Percentiles rank a stretch among this genome's conserved stretches.
phyloP scores from a whole-genome alignment of 495 filamentous ascomycete species.

The Neurospora sp. region DNA sequence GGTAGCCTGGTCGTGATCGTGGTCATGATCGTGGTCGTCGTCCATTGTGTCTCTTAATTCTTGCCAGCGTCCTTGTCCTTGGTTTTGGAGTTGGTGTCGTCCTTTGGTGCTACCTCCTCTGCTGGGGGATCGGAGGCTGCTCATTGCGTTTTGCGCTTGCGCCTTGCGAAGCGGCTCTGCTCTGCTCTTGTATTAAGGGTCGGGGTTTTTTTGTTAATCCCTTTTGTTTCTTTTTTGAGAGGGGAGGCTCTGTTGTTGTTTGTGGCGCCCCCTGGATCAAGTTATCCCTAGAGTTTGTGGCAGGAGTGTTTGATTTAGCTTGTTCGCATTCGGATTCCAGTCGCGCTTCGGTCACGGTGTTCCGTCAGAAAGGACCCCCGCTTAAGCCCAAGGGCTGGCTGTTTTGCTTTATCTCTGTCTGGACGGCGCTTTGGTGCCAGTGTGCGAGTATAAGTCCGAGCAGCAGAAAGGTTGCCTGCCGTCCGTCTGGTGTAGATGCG shows the following conservation, averaged over 20 bases:
- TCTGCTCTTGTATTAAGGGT: background rate
- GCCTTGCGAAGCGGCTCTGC: background rate
- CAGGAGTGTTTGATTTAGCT: background rate
- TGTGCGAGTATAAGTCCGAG: background rate
- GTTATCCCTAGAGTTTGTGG: background rate
- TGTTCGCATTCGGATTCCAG: background rate
- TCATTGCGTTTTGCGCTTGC: background rate
- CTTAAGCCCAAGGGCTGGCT: background rate
- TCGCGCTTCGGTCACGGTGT: background rate
- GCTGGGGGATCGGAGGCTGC: background rate
- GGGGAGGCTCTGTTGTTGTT: background rate
- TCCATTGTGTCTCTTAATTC: background rate
- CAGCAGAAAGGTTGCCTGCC: background rate
- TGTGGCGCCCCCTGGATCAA: background rate
- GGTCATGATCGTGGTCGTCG: background rate
- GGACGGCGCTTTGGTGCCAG: background rate
- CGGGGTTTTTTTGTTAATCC: background rate
- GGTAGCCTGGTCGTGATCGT: background rate
- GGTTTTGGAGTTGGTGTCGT: background rate
- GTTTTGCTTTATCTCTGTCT: background rate
- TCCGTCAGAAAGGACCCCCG: background rate
- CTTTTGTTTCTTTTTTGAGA: background rate
- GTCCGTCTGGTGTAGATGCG: background rate
- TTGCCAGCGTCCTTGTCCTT: background rate
- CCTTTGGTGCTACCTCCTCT: background rate